These are phyloP conservation scores for Apostasia shenzhenica DNA, from an alignment of 106 monocot genomes.

Conservation along the genomic window DNA sequence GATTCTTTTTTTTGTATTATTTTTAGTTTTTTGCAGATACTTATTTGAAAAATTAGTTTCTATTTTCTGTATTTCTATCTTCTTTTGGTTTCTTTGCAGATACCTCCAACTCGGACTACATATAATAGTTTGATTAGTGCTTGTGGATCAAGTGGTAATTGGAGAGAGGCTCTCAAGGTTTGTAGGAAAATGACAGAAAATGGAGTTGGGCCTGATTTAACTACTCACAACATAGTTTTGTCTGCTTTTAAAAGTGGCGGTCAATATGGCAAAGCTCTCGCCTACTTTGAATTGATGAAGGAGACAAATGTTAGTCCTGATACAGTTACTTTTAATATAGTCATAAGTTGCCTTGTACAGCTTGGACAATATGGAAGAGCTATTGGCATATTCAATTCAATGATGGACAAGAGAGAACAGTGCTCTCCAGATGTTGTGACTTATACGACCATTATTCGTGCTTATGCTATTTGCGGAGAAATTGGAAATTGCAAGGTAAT, in stretches of 20 bases:
- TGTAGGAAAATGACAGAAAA: conserved; percentile 97
- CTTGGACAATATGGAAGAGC: conserved; percentile 77
- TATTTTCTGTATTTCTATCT: not conserved
- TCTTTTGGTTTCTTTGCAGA: conserved; percentile 25
- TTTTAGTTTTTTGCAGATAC: no score
- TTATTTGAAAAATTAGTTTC: not conserved
- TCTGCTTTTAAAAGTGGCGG: conserved; percentile 81
- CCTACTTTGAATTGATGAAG: conserved; percentile 95
- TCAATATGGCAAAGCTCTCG: conserved; percentile 82
- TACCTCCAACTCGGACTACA: conserved; percentile 87
- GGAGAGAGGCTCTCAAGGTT: conserved; percentile 83
- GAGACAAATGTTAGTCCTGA: conserved; percentile 45
- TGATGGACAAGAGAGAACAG: conserved; percentile 55
- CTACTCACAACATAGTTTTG: conserved; percentile 88
- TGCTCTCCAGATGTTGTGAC: conserved; percentile 76
- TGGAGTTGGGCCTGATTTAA: conserved; percentile 95
- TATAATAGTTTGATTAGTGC: conserved; percentile 95
- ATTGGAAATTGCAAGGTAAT: conserved; percentile 78
- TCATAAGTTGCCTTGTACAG: conserved; percentile 86
- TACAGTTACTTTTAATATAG: conserved; percentile 68
- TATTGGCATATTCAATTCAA: conserved; percentile 71
- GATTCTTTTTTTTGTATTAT: no score
- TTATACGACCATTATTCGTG: conserved; percentile 75
- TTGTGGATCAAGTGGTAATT: conserved; percentile 85
- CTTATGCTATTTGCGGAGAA: conserved; percentile 88